Evolutionary conservation across 768 basidiomycete genomes (phyloP), one percentile per base, ranked within the genome.

Genomic region (Udeniomyces megalosporus): DNA sequence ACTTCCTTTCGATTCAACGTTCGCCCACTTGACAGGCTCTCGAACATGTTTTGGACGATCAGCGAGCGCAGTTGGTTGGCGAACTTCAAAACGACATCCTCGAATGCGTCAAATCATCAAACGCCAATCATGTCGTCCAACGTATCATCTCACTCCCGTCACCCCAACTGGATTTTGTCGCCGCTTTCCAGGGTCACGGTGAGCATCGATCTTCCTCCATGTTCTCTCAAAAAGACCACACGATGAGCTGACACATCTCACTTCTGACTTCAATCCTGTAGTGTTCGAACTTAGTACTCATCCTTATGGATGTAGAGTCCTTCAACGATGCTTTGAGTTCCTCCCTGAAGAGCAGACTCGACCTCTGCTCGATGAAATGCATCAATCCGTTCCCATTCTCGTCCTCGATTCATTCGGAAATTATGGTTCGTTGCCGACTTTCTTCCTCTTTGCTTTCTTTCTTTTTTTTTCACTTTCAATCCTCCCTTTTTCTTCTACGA

Each of bases 241-340:
- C n/a, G 44, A 12, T 45, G 12, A n/a, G n/a, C 38, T 42, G 38
- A 8, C 17, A 42, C 38, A 42, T 42, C 38, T 42, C 38, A 8
- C 38, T n/a, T n/a, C 38, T 42, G 38, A 17, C 10, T 42, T 42
- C 38, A 50, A n/a, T n/a, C 4, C n/a, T 17, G 4, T 46, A 59
- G 61, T 62, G 28, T 58, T 81, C 63, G 83, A 86, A 61, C 77
- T 97, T 26, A 81, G 89, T 0, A 85, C 84, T 0, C 90, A 97
- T 70, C 83, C 88, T 0, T 95, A 88, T 68, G 92, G 92, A 1
- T 97, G 93, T 70, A 84, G 93, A 12, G 93, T 97, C 26, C 79
- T 97, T 34, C 93, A 96, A 72, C 80, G 90, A 60, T 90, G 88
- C 71, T 82, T 97, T 57, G 88, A 93, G 71, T 82, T 88, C 71